A percentile compares a stretch with the other conserved stretches of the same genome.
Conservation (phyloP, 1,284 basidiomycete species). For the Rhodotorula glutinis region DNA sequence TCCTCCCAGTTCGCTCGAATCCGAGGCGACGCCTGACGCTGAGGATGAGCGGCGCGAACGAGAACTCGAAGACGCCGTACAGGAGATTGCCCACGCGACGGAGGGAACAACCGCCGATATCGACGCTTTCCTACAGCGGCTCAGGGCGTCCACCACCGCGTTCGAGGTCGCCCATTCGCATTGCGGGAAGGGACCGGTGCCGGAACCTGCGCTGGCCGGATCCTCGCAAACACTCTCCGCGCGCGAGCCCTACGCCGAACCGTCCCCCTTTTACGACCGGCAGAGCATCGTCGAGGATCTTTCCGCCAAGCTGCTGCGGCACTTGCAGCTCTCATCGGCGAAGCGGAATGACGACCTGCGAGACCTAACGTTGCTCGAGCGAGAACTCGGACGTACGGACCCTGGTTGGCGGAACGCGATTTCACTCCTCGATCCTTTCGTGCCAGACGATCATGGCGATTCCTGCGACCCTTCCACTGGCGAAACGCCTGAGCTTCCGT, state of each 20-base stretch:
- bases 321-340: conserved; percentile 10
- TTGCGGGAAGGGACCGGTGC: too few species aligned
- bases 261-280: conserved; percentile 10
- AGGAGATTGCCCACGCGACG: not conserved
- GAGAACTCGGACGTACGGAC: conserved; percentile 9
- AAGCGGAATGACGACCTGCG: conserved; percentile 12
- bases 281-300: conserved; percentile 24
- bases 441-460: fast-evolving
- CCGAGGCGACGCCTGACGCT: not conserved
- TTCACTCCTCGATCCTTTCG: not conserved
- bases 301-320: conserved; percentile 12
- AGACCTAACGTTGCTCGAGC: conserved; percentile 22
- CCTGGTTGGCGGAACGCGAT: conserved; percentile 12
- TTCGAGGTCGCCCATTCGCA: too few species aligned
- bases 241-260: too few species aligned
- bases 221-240: not conserved
- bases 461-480: too few species aligned
- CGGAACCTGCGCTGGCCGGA: not conserved
- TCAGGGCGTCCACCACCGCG: conserved; percentile 9
- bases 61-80: not conserved
- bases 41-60: not conserved
- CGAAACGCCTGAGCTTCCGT: too few species aligned
- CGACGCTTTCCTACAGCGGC: conserved; percentile 5
- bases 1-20: too few species aligned
- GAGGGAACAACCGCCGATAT: not conserved